Evolutionary conservation across 768 basidiomycete genomes (phyloP).

Genomic region (Zangia roseola): DNA sequence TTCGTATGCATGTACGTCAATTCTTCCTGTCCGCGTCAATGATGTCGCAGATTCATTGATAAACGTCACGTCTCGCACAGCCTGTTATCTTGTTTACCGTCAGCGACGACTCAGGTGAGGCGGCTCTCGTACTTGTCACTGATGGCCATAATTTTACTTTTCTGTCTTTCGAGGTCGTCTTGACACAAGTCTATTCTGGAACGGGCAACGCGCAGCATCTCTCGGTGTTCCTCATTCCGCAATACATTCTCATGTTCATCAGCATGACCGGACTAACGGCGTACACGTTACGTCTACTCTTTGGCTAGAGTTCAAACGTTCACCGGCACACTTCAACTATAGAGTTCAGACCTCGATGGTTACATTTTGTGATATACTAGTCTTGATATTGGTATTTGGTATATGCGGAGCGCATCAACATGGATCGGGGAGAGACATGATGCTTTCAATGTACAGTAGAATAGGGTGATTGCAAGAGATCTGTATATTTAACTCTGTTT

Average conservation of each 20-base stretch:
- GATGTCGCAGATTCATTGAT: neutral
- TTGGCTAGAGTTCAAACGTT: conserved; percentile 25
- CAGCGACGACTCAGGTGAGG: conserved; percentile 55
- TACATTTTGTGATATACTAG: too few species aligned
- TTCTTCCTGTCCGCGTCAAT: neutral
- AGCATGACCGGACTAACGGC: conserved; percentile 39
- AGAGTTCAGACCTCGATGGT: too few species aligned
- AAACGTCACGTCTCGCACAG: conserved; percentile 27
- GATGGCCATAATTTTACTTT: neutral
- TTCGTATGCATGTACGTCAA: conserved; percentile 66
- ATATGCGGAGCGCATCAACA: too few species aligned
- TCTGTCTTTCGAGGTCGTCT: conserved; percentile 43
- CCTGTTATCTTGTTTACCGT: conserved; percentile 60
- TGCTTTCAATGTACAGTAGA: too few species aligned
- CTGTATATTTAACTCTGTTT: too few species aligned
- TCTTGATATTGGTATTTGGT: neutral
- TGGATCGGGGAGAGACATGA: too few species aligned
- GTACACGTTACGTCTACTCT: conserved; percentile 37
- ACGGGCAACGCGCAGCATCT: conserved; percentile 64
- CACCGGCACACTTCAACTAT: too few species aligned
- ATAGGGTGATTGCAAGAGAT: too few species aligned
- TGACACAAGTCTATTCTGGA: conserved; percentile 67
- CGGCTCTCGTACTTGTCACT: neutral
- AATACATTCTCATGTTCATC: conserved; percentile 41
- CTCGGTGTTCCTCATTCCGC: conserved; percentile 62